Evolutionary conservation across 257 asterid species (phyloP).

Genomic region (Petunia secreta): DNA sequence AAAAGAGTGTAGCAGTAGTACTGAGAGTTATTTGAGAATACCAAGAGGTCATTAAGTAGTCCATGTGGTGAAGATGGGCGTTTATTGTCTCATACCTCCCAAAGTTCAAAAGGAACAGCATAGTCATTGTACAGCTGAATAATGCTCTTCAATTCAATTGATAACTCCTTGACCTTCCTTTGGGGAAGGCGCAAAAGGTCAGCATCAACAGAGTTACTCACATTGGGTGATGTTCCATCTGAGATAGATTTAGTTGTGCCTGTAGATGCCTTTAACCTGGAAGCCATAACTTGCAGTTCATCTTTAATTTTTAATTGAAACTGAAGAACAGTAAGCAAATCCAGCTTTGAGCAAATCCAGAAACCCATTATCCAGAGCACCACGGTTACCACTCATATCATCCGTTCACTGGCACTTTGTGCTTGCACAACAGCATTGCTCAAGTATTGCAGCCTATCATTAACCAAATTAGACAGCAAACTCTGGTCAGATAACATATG

Average conservation of each 20-base stretch:
- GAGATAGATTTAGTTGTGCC: constrained; percentile 49
- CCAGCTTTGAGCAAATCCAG: constrained; percentile 90
- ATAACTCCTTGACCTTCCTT: constrained; percentile 75
- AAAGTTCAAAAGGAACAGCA: constrained; percentile 91
- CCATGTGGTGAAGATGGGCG: neutral
- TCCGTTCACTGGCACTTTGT: constrained; percentile 76
- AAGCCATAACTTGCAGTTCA: constrained; percentile 72
- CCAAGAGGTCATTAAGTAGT: neutral
- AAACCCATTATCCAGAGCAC: constrained; percentile 75
- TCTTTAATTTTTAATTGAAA: constrained; percentile 92
- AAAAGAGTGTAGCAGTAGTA: neutral
- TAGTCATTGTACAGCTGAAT: constrained; percentile 91
- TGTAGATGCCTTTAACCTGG: constrained; percentile 60
- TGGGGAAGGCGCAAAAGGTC: constrained; percentile 40
- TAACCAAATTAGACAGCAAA: constrained; percentile 37
- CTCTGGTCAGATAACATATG: constrained; percentile 19
- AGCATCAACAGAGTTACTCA: constrained; percentile 42
- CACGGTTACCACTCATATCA: constrained; percentile 50
- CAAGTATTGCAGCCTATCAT: constrained; percentile 91
- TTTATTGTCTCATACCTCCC: constrained; percentile 73
- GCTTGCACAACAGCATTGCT: constrained; percentile 98
- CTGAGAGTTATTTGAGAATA: neutral
- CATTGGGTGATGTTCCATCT: constrained; percentile 44
- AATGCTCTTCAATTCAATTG: constrained; percentile 83
- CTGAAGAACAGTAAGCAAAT: constrained; percentile 89